Evolutionary conservation across 257 asterid genomes (phyloP).

Genomic region (Cynanchum wilfordii): DNA sequence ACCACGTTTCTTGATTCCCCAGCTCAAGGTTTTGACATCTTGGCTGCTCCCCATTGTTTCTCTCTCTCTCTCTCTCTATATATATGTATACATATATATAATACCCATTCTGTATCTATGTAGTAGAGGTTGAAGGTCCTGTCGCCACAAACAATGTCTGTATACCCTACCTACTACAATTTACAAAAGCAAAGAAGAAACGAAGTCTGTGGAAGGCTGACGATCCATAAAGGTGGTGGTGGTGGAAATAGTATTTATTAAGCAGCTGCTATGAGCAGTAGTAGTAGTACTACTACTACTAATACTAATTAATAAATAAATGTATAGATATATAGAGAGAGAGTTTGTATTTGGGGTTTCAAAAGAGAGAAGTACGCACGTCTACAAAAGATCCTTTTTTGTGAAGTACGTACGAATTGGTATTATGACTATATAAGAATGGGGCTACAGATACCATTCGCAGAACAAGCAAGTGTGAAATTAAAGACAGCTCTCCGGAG

Average conservation of each 20-base stretch:
- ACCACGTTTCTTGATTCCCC: conserved; percentile 8
- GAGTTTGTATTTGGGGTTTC: not conserved
- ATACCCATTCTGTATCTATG: too few species aligned
- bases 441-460: not conserved
- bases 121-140: too few species aligned
- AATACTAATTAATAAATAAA: too few species aligned
- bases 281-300: not conserved
- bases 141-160: too few species aligned
- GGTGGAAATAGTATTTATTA: not conserved
- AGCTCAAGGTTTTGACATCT: conserved; percentile 4
- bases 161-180: not conserved
- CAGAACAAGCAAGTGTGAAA: too few species aligned
- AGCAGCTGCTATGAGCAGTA: not conserved
- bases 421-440: not conserved
- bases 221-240: not conserved
- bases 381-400: conserved; percentile 3
- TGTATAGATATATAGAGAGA: too few species aligned
- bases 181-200: not conserved
- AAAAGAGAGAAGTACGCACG: conserved; percentile 12
- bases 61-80: too few species aligned
- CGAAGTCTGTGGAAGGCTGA: not conserved
- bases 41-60: not conserved
- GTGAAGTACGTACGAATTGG: conserved; percentile 9
- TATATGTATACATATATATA: too few species aligned
- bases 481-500: too few species aligned